Conservation (phyloP, 805 yeast genomes). For the Kodamaea laetipori region DNA sequence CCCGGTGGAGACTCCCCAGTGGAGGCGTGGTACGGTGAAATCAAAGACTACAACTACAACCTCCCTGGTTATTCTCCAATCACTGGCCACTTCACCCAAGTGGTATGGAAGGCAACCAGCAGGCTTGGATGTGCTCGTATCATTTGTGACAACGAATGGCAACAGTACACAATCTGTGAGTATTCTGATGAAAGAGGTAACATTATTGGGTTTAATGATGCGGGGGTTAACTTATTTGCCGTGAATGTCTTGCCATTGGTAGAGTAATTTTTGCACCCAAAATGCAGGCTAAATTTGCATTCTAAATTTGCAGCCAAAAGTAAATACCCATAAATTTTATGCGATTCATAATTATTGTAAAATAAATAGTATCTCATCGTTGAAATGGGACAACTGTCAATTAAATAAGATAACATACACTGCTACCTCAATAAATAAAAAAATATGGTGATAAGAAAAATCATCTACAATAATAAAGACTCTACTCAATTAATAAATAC, state of each 20-base stretch:
- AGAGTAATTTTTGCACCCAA: slow-evolving; percentile 1
- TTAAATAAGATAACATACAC: no score
- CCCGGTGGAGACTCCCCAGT: slow-evolving; percentile 32
- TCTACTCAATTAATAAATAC: background rate
- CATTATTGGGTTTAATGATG: slow-evolving; percentile 40
- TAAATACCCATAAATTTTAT: no score
- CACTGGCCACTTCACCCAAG: slow-evolving; percentile 40
- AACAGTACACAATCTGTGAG: slow-evolving; percentile 70
- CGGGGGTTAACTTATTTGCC: slow-evolving; percentile 39
- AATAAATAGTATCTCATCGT: no score
- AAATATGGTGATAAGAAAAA: no score
- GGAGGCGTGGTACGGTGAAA: slow-evolving; percentile 45
- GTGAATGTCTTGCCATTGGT: slow-evolving; percentile 47
- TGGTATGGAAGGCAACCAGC: slow-evolving; percentile 39
- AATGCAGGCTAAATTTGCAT: no score
- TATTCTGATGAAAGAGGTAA: slow-evolving; percentile 59
- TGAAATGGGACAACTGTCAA: no score
- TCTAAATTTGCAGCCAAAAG: no score
- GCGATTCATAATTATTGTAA: no score
- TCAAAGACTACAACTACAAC: slow-evolving; percentile 30
- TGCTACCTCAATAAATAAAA: no score
- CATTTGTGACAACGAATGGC: slow-evolving; percentile 49
- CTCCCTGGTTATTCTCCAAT: slow-evolving; percentile 17
- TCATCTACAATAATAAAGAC: no score
- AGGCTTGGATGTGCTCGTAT: slow-evolving; percentile 40